A percentile compares a stretch with the other conserved stretches of the same genome.
These are phyloP conservation scores for Flaveria linearis DNA, from an alignment of 129 eudicot genomes.

Conservation along the genomic window DNA sequence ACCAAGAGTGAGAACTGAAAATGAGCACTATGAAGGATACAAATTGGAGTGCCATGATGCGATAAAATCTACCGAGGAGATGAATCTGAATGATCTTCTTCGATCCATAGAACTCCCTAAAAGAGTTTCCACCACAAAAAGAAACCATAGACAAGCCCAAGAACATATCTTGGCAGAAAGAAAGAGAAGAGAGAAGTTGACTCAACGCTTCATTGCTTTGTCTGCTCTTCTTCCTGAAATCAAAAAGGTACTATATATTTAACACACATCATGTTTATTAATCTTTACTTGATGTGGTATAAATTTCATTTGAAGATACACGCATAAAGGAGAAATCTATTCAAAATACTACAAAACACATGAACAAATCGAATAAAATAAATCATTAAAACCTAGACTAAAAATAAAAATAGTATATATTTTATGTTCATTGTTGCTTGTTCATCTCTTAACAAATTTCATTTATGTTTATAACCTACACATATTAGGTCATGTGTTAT, in stretches of 20 bases:
- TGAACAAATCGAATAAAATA: too few relatives aligned
- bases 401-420: too few relatives aligned
- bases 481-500: too few relatives aligned
- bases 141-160: constrained; percentile 36
- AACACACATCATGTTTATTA: neutral
- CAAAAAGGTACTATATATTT: constrained; percentile 33
- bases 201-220: constrained; percentile 35
- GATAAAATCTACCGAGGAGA: constrained; percentile 15
- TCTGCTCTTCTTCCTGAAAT: constrained; percentile 32
- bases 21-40: constrained; percentile 5
- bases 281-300: too few relatives aligned
- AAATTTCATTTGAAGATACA: too few relatives aligned
- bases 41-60: constrained; percentile 14
- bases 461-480: too few relatives aligned
- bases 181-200: constrained; percentile 42
- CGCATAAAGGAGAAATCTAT: too few relatives aligned
- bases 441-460: too few relatives aligned
- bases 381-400: too few relatives aligned
- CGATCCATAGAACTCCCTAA: constrained; percentile 26
- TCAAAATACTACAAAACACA: too few relatives aligned
- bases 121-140: constrained; percentile 21
- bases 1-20: constrained; percentile 13
- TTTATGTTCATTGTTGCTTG: too few relatives aligned
- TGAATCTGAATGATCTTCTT: constrained; percentile 31
- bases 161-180: constrained; percentile 41